phyloP scores from a whole-genome alignment of 257 asterid genomes.

The Solanum habrochaites region DNA sequence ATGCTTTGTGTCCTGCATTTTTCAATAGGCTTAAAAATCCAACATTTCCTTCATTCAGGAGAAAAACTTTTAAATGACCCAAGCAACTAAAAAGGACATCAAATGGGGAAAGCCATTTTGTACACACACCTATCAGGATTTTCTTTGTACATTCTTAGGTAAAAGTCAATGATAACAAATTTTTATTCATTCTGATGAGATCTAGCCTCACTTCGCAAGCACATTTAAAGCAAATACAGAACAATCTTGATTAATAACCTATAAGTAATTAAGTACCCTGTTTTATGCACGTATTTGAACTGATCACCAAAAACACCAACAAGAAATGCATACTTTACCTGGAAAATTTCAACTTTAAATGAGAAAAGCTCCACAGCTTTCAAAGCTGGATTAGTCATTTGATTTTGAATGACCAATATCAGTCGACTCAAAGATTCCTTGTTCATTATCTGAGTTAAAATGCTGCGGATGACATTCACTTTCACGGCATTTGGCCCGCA shows the following conservation, averaged over 20 bases:
- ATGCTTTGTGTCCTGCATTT: not conserved
- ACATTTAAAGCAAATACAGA: not conserved
- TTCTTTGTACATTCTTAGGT: not conserved
- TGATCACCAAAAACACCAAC: not conserved
- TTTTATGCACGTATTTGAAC: not conserved
- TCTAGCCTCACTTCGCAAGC: not conserved
- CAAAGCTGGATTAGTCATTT: constrained; percentile 57
- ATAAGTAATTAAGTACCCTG: not conserved
- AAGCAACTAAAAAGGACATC: not conserved
- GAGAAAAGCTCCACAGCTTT: constrained; percentile 43
- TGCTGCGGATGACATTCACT: constrained; percentile 39
- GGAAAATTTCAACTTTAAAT: constrained; percentile 68
- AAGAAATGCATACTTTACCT: constrained; percentile 29
- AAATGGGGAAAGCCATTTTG: not conserved
- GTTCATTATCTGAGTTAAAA: constrained; percentile 25
- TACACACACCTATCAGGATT: not conserved
- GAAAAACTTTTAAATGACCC: not conserved
- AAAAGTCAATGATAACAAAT: not conserved
- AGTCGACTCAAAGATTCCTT: constrained; percentile 39
- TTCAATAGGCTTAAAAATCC: not conserved
- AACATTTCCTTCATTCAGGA: not conserved
- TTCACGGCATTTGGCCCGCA: constrained; percentile 39
- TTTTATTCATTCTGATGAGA: not conserved
- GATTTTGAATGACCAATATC: constrained; percentile 49
- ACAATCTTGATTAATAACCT: not conserved